These are phyloP conservation scores for Lentinula raphanica DNA, from an alignment of 768 basidiomycete species.

Conservation along the genomic window DNA sequence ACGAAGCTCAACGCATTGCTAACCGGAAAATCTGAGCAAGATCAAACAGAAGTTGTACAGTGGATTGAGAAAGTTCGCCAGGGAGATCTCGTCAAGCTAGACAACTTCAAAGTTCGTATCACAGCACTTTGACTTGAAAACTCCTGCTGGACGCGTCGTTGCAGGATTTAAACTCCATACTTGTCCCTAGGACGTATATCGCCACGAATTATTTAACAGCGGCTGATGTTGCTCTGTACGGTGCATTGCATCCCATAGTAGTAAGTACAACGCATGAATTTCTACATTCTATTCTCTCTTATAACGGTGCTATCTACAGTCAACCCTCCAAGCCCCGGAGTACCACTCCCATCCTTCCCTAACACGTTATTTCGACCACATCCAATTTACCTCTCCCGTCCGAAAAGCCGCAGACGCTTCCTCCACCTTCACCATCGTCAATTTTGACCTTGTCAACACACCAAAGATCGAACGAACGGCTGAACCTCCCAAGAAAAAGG, in stretches of 20 bases:
- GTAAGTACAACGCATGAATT: constrained; percentile 50
- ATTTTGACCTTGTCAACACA: constrained; percentile 71
- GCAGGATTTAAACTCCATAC: constrained; percentile 60
- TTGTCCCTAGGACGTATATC: constrained; percentile 78
- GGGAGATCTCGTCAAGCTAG: constrained; percentile 41
- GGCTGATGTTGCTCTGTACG: constrained; percentile 90
- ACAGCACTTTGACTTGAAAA: background rate
- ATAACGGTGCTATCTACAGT: constrained; percentile 39
- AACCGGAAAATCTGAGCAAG: constrained; percentile 53
- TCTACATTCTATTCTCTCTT: background rate
- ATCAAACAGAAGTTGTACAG: constrained; percentile 54
- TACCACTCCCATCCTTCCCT: constrained; percentile 78
- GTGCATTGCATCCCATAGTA: constrained; percentile 75
- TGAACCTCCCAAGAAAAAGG: constrained; percentile 74
- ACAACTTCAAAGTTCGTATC: constrained; percentile 44
- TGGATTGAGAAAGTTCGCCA: constrained; percentile 68
- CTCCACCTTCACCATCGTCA: constrained; percentile 50
- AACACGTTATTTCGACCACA: constrained; percentile 92
- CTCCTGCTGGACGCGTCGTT: background rate
- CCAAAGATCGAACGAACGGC: constrained; percentile 70
- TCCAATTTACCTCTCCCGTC: constrained; percentile 70
- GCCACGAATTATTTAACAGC: constrained; percentile 81
- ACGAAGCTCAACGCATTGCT: constrained; percentile 38
- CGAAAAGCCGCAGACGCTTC: constrained; percentile 47
- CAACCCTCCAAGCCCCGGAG: constrained; percentile 63